phyloP scores from a whole-genome alignment of 305 asterid genomes.

The Solanum aculeatissimum region DNA sequence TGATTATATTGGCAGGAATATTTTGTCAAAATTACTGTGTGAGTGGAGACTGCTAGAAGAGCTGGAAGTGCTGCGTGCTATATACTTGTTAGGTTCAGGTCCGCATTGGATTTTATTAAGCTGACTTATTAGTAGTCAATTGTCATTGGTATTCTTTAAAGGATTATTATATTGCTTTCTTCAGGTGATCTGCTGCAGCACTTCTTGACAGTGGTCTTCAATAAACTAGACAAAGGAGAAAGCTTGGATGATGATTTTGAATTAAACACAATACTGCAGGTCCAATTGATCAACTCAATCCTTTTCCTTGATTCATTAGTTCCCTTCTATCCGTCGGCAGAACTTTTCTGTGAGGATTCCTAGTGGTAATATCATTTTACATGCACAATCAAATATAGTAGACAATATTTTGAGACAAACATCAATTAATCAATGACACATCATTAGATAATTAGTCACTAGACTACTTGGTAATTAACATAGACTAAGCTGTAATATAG shows the following conservation, averaged over 20 bases:
- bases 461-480: neutral
- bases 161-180: constrained; percentile 13
- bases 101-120: neutral
- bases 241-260: constrained; percentile 92
- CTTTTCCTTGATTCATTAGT: neutral
- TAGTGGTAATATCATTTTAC: neutral
- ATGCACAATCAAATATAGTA: neutral
- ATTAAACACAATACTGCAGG: constrained; percentile 91
- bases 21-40: constrained; percentile 64
- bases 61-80: constrained; percentile 80
- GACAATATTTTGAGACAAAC: neutral
- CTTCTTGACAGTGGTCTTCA: constrained; percentile 71
- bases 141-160: neutral
- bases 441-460: neutral
- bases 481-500: neutral
- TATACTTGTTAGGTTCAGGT: constrained; percentile 96
- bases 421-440: neutral
- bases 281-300: constrained; percentile 15
- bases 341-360: neutral
- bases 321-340: neutral
- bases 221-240: constrained; percentile 89
- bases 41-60: constrained; percentile 94
- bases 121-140: neutral
- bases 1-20: constrained; percentile 75
- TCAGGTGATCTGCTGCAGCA: constrained; percentile 96